Conservation (phyloP, 2,329 filamentous ascomycete species). For the Sporothrix sp. region DNA sequence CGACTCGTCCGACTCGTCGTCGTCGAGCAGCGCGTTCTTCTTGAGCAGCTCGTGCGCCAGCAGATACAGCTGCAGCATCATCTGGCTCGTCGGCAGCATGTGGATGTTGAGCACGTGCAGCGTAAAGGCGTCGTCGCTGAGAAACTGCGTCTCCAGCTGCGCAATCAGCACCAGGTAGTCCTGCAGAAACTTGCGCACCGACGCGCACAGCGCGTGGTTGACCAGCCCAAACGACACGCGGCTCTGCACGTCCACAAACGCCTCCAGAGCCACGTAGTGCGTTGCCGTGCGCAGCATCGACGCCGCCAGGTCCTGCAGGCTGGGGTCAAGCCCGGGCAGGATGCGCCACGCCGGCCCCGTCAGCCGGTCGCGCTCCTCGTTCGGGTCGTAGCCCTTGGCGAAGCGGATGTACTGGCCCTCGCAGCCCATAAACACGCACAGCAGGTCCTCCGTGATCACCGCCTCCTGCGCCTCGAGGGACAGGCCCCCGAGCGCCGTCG, state of each 20-base stretch:
- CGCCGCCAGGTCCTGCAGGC: conserved; percentile 73
- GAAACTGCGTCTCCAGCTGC: conserved; percentile 84
- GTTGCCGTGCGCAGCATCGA: conserved; percentile 92
- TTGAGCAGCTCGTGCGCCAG: conserved; percentile 80
- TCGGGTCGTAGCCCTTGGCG: conserved; percentile 69
- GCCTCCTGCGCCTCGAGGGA: conserved; percentile 75
- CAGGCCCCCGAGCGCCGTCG: conserved; percentile 57
- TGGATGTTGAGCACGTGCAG: conserved; percentile 89
- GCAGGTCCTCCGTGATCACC: conserved; percentile 76
- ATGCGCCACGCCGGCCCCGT: conserved; percentile 74
- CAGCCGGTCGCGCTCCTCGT: conserved; percentile 76
- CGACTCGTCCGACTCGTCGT: conserved; percentile 60
- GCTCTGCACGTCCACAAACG: conserved; percentile 90
- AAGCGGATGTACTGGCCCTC: conserved; percentile 97
- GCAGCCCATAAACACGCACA: conserved; percentile 96
- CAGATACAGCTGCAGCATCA: conserved; percentile 82
- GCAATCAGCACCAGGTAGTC: conserved; percentile 90
- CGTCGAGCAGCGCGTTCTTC: conserved; percentile 78
- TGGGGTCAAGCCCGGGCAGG: conserved; percentile 77
- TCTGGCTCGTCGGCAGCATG: conserved; percentile 79
- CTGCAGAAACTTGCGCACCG: conserved; percentile 80
- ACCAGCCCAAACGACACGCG: conserved; percentile 87
- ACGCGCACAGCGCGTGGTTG: conserved; percentile 92
- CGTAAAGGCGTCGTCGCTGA: conserved; percentile 83
- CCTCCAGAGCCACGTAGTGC: conserved; percentile 82